These are phyloP conservation scores for Candida fluviatilis DNA, from an alignment of 805 yeast genomes.

Conservation along the genomic window DNA sequence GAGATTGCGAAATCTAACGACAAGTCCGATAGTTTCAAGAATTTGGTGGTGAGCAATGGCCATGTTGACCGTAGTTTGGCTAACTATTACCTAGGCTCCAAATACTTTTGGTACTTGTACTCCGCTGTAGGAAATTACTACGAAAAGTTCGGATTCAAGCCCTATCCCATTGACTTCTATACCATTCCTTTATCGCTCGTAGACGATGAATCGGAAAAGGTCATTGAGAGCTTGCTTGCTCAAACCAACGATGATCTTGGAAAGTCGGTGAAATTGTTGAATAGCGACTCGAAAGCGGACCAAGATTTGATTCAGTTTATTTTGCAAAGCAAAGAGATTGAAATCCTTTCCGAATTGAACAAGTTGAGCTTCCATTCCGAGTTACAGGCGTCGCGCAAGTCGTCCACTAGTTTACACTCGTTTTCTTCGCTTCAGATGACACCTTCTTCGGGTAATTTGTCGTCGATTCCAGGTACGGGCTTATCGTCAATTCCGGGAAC, in stretches of 20 bases:
- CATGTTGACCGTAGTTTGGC: conserved; percentile 26
- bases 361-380: conserved; percentile 30
- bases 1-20: conserved; percentile 19
- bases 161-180: conserved; percentile 32
- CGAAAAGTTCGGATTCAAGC: conserved; percentile 53
- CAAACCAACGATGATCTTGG: conserved; percentile 14
- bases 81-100: conserved; percentile 28
- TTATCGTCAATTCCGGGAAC: not conserved
- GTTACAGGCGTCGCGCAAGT: conserved; percentile 24
- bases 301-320: conserved; percentile 25
- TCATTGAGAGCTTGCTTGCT: conserved; percentile 19
- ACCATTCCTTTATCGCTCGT: conserved; percentile 21
- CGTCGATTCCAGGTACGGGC: not conserved
- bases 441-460: not conserved
- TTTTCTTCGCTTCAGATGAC: conserved; percentile 1
- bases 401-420: conserved; percentile 14
- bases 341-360: conserved; percentile 33
- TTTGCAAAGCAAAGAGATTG: conserved; percentile 32
- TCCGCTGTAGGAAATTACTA: conserved; percentile 74
- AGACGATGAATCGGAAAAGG: conserved; percentile 12
- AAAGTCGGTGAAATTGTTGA: conserved; percentile 25
- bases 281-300: conserved; percentile 20
- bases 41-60: conserved; percentile 28
- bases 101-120: conserved; percentile 49
- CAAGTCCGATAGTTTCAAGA: conserved; percentile 26